Evolutionary conservation across 495 filamentous ascomycete species (phyloP).

Genomic region (Sporormia fimetaria): DNA sequence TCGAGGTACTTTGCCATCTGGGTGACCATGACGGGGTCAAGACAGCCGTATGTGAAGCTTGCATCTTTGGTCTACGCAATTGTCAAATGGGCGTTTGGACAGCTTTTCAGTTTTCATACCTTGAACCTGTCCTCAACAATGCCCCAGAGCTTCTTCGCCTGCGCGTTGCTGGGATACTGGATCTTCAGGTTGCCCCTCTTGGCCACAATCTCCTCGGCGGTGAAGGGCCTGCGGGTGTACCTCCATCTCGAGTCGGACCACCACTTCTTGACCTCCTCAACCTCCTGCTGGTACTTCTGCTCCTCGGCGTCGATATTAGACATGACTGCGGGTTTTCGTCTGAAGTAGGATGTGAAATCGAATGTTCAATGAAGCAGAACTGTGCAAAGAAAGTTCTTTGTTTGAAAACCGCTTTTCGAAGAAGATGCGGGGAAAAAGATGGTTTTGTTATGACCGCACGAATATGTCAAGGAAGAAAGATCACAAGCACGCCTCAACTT

Average conservation of each 20-base stretch:
- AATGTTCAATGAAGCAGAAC: too few species aligned
- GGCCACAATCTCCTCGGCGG: conserved; percentile 89
- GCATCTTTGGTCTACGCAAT: conserved; percentile 57
- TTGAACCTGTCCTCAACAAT: conserved; percentile 77
- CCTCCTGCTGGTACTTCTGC: conserved; percentile 64
- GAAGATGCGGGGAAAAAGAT: not conserved
- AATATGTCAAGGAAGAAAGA: conserved; percentile 2
- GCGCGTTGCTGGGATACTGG: conserved; percentile 76
- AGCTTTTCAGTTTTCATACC: conserved; percentile 37
- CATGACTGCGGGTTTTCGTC: conserved; percentile 13
- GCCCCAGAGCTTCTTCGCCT: conserved; percentile 89
- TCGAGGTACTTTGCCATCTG: conserved; percentile 99
- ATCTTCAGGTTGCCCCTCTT: conserved; percentile 90
- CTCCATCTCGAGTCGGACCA: conserved; percentile 89
- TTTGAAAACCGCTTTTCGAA: not conserved
- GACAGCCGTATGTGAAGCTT: conserved; percentile 90
- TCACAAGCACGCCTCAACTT: conserved; percentile 1
- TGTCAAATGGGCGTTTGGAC: not conserved
- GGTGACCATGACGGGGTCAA: conserved; percentile 95
- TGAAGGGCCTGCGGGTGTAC: conserved; percentile 84
- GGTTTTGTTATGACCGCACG: not conserved
- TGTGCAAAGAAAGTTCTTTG: not conserved
- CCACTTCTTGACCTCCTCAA: conserved; percentile 82
- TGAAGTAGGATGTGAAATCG: not conserved
- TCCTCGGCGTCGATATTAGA: conserved; percentile 57